Evolutionary conservation across 2,329 filamentous ascomycete genomes (phyloP), one percentile per base, ranked within the genome.

Genomic region (Fonsecaea erecta): DNA sequence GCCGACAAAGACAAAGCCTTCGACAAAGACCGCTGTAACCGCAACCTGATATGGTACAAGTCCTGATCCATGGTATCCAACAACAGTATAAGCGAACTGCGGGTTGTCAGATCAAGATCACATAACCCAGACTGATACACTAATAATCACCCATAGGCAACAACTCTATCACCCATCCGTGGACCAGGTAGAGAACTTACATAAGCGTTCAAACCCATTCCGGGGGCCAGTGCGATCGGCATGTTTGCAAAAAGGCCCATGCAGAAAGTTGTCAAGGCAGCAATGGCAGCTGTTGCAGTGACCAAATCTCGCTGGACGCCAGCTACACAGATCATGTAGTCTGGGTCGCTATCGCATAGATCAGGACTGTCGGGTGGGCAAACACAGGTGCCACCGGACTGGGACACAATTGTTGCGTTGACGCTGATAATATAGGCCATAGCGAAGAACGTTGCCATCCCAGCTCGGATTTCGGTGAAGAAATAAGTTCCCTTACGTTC

Each of bases 231-330:
- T 8, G 86, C 88, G 70, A 92, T 88, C 1, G 92, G 91, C 59
- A 94, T 82, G 71, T 96, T 96, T 68, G 92, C 89, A 69, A 93
- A 87, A 1, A 94, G 77, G 21, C 92, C 92, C 89, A 96, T 93
- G 77, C 83, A 88, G 77, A 96, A 93, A n/a, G 87, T 89, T 2
- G 90, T 86, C 53, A 96, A 79, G 28, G 91, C 90, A 14, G 91
- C 85, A 70, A 95, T 93, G 61, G 92, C 92, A 52, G 92, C 91
- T 3, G 92, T 96, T 11, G 90, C 92, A 6, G 92, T 96, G 61
- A 96, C 89, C 43, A 93, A 79, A 74, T 96, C 92, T 34, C 91
- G 87, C 77, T 90, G 90, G 74, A 94, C 76, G 68, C 83, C 84
- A 72, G 81, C 76, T 35, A 81, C 73, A 67, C 81, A 83, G 37